phyloP scores from a whole-genome alignment of 176 grass and related monocot genomes.

The Aechmea fasciata region DNA sequence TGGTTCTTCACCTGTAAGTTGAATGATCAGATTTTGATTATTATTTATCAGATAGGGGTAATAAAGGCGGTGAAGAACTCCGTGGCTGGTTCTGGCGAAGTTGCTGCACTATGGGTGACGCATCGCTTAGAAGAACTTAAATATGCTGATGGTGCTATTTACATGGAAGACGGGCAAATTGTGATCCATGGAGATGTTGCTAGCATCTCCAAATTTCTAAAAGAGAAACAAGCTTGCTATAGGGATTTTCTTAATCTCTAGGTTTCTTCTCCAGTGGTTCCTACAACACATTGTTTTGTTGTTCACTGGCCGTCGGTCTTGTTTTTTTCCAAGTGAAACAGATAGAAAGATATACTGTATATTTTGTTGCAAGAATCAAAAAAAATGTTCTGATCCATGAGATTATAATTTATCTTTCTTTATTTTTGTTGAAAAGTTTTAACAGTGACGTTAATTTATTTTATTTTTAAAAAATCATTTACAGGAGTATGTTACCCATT shows the following conservation, averaged over 20 bases:
- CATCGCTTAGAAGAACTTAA: slow-evolving; percentile 91
- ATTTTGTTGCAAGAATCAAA: too few species aligned
- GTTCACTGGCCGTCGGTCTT: too few species aligned
- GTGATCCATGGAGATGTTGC: slow-evolving; percentile 54
- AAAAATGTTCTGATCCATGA: too few species aligned
- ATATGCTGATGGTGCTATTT: slow-evolving; percentile 90
- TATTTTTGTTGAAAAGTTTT: too few species aligned
- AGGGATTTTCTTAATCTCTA: slow-evolving; percentile 49
- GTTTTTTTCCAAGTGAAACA: too few species aligned
- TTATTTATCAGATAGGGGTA: slow-evolving; percentile 60
- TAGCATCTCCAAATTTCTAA: slow-evolving; percentile 55
- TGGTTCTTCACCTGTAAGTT: background rate
- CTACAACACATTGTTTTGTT: background rate
- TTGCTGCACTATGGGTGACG: slow-evolving; percentile 89
- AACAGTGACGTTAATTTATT: too few species aligned
- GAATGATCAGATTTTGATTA: slow-evolving; percentile 2
- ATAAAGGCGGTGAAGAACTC: slow-evolving; percentile 77
- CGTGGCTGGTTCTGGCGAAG: slow-evolving; percentile 47
- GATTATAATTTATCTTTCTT: too few species aligned
- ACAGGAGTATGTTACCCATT: too few species aligned
- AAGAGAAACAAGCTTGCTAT: slow-evolving; percentile 61
- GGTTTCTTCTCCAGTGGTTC: background rate
- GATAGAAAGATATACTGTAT: too few species aligned
- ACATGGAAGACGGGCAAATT: slow-evolving; percentile 86
- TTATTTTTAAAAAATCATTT: too few species aligned